These are phyloP conservation scores for Verbena officinalis DNA, from an alignment of 257 asterid species.

Conservation along the genomic window DNA sequence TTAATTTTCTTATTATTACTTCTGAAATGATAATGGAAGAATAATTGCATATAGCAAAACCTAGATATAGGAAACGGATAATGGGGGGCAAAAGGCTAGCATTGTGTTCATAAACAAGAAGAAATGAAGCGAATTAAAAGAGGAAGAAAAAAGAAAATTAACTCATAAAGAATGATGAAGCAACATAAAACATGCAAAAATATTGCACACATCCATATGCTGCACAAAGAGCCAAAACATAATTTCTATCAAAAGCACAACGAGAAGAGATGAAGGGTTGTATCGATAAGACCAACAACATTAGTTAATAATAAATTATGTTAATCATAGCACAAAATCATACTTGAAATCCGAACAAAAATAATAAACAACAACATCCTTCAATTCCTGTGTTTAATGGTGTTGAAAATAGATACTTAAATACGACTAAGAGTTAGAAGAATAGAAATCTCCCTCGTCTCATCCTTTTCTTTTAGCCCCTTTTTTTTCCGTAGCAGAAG, in stretches of 20 bases:
- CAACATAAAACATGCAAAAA: slow-evolving; percentile 26
- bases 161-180: neutral
- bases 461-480: neutral
- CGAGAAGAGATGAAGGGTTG: neutral
- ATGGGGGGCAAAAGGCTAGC: slow-evolving; percentile 17
- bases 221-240: slow-evolving; percentile 13
- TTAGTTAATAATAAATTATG: neutral
- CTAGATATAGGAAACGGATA: neutral
- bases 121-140: neutral
- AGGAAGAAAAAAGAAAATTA: neutral
- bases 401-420: neutral
- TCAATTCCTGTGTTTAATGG: slow-evolving; percentile 2
- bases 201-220: slow-evolving; percentile 23
- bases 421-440: neutral
- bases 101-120: slow-evolving; percentile 23
- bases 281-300: slow-evolving; percentile 26
- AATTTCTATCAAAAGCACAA: neutral
- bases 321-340: slow-evolving; percentile 27
- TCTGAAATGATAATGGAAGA: neutral
- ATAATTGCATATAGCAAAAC: neutral
- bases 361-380: slow-evolving; percentile 2
- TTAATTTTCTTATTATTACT: neutral
- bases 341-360: slow-evolving; percentile 33
- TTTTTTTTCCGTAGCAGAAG: neutral
- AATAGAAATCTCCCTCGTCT: neutral